These are phyloP conservation scores for Cladorrhinum sp. DNA, from an alignment of 2,329 filamentous ascomycete genomes.

Conservation along the genomic window DNA sequence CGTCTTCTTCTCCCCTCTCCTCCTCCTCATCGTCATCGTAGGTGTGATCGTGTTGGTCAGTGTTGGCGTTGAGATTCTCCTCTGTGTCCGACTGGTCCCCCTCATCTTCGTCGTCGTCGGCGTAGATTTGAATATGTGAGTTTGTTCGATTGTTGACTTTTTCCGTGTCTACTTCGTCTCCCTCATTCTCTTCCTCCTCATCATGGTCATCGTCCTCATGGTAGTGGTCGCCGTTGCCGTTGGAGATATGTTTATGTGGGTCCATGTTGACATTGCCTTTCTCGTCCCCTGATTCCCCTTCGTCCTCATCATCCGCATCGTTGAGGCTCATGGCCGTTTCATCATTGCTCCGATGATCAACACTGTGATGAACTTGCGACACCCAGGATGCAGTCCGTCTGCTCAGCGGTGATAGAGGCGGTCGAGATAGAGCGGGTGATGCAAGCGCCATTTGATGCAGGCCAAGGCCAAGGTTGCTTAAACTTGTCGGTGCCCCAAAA, in stretches of 20 bases:
- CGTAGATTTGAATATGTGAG: conserved; percentile 6
- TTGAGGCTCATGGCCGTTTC: conserved; percentile 5
- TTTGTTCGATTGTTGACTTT: no score
- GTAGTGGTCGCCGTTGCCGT: neutral
- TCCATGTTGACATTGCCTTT: neutral
- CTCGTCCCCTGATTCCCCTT: conserved; percentile 1
- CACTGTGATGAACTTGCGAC: neutral
- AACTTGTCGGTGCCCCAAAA: neutral
- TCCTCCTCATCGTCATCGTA: neutral
- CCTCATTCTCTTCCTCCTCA: neutral
- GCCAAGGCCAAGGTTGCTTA: conserved; percentile 3
- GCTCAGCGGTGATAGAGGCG: neutral
- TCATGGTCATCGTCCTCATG: neutral
- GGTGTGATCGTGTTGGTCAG: no score
- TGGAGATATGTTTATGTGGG: neutral
- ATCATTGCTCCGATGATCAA: conserved; percentile 16
- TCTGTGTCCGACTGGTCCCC: neutral
- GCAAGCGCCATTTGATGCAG: neutral
- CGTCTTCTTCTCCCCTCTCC: neutral
- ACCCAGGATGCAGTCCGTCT: neutral
- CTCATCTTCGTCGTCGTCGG: conserved; percentile 9
- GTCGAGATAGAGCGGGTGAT: neutral
- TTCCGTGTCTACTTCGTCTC: neutral
- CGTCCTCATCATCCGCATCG: conserved; percentile 11
- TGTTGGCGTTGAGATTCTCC: no score